Conservation (phyloP, 169 alveolate genomes). For the Perkinsus marinus region DNA sequence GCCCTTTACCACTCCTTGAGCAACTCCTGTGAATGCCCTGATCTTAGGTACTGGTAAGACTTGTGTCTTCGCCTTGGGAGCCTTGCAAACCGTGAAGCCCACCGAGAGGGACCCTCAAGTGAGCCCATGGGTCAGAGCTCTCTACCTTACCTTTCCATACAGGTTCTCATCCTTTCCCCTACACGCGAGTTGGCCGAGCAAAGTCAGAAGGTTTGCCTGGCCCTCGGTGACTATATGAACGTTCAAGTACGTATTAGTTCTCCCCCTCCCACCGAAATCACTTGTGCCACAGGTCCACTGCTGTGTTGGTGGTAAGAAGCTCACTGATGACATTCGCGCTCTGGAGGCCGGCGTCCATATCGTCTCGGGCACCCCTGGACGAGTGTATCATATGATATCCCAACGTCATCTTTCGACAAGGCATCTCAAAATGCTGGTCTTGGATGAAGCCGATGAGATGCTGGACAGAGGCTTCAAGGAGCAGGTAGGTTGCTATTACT, state of each 20-base stretch:
- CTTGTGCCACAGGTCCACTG: slow-evolving; percentile 81
- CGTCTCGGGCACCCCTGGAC: slow-evolving; percentile 94
- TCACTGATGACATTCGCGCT: slow-evolving; percentile 87
- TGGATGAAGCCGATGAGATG: slow-evolving; percentile 99
- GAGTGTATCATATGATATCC: slow-evolving; percentile 94
- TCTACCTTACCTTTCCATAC: slow-evolving; percentile 16
- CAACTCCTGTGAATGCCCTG: not conserved
- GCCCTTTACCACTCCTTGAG: not conserved
- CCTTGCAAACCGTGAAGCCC: slow-evolving; percentile 76
- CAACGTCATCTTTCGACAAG: slow-evolving; percentile 85
- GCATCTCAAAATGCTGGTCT: slow-evolving; percentile 79
- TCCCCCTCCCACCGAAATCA: not conserved
- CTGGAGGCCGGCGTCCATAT: slow-evolving; percentile 92
- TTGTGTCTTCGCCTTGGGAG: slow-evolving; percentile 93
- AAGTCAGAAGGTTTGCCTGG: slow-evolving; percentile 86
- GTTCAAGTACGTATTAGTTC: slow-evolving; percentile 58
- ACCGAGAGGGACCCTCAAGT: slow-evolving; percentile 68
- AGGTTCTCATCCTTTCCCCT: slow-evolving; percentile 80
- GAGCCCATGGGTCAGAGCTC: not conserved
- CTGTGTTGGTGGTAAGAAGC: slow-evolving; percentile 90
- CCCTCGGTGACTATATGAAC: slow-evolving; percentile 92
- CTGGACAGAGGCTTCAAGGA: slow-evolving; percentile 89
- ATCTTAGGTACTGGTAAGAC: slow-evolving; percentile 88
- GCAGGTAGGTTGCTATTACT: slow-evolving; percentile 42
- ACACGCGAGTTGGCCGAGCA: slow-evolving; percentile 98